A percentile compares a stretch with the other conserved stretches of the same genome.
phyloP scores from a whole-genome alignment of 2,329 filamentous ascomycete species.

The Dryadomyces quercivorus region DNA sequence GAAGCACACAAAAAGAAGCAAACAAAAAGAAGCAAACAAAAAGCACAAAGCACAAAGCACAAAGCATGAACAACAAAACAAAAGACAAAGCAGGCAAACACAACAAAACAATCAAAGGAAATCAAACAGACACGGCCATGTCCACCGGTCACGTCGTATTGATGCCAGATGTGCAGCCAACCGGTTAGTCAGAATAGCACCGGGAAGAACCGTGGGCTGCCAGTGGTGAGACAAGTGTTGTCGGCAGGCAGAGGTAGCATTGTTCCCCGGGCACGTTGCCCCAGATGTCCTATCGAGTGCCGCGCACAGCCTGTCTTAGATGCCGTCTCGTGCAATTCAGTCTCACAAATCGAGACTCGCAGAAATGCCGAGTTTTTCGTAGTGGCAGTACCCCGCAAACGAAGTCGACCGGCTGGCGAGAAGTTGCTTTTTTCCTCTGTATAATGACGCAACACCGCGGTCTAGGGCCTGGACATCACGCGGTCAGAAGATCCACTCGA shows the following conservation, averaged over 20 bases:
- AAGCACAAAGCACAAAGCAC: background rate
- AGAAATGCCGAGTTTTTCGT: background rate
- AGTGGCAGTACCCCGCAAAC: background rate
- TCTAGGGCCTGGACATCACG: background rate
- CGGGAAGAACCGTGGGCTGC: background rate
- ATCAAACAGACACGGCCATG: too few relatives aligned
- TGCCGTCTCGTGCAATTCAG: too few relatives aligned
- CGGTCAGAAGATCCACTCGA: background rate
- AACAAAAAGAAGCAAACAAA: background rate
- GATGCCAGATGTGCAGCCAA: too few relatives aligned
- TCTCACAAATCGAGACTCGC: background rate
- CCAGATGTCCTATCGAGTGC: too few relatives aligned
- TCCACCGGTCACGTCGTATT: too few relatives aligned
- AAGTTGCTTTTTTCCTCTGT: background rate
- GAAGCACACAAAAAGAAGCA: background rate
- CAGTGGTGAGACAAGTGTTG: background rate
- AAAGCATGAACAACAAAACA: background rate
- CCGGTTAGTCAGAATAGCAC: background rate
- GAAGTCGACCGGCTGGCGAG: background rate
- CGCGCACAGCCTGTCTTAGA: too few relatives aligned
- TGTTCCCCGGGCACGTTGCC: background rate
- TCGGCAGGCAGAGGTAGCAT: background rate
- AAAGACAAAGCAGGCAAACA: background rate
- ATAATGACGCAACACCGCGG: slow-evolving; percentile 1
- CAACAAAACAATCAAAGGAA: background rate